Conservation (phyloP, 768 basidiomycete genomes). For the Exsudoporus frostii region DNA sequence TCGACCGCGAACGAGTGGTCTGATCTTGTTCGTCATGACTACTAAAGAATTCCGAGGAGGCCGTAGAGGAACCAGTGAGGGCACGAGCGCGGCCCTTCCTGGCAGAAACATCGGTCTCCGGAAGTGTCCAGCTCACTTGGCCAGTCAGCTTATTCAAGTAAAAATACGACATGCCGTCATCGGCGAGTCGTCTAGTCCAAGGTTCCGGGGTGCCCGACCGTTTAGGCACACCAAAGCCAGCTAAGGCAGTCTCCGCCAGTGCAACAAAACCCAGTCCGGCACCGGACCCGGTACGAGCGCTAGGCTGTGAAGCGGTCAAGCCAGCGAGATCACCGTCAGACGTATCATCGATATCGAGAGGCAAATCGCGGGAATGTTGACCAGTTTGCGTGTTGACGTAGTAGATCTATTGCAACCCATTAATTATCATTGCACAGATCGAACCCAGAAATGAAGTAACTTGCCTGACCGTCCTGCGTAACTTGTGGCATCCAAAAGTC, state of each 20-base stretch:
- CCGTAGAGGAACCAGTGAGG: slow-evolving; percentile 32
- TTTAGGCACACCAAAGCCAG: slow-evolving; percentile 60
- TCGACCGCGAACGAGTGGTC: slow-evolving; percentile 30
- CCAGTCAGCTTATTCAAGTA: slow-evolving; percentile 74
- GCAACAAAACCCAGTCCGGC: slow-evolving; percentile 48
- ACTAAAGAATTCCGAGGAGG: slow-evolving; percentile 28
- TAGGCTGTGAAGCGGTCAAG: slow-evolving; percentile 50
- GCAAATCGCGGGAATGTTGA: slow-evolving; percentile 80
- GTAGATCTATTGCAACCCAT: slow-evolving; percentile 66
- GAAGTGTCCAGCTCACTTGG: slow-evolving; percentile 64
- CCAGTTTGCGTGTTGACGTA: slow-evolving; percentile 92
- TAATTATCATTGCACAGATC: neutral
- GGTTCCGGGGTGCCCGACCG: slow-evolving; percentile 68
- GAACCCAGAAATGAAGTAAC: slow-evolving; percentile 22
- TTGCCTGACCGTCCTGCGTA: slow-evolving; percentile 77
- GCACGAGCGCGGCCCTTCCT: slow-evolving; percentile 34
- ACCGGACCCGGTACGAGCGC: slow-evolving; percentile 53
- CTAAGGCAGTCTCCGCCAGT: slow-evolving; percentile 34
- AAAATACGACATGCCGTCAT: slow-evolving; percentile 79
- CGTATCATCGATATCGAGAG: slow-evolving; percentile 64
- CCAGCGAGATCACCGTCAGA: slow-evolving; percentile 63
- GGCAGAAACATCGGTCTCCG: slow-evolving; percentile 38
- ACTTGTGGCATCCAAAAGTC: slow-evolving; percentile 94
- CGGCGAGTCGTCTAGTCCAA: slow-evolving; percentile 79
- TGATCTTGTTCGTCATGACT: slow-evolving; percentile 23